Evolutionary conservation across 2,329 filamentous ascomycete genomes (phyloP), one percentile per base, ranked within the genome.

Genomic region (Aspergillus puulaauensis): DNA sequence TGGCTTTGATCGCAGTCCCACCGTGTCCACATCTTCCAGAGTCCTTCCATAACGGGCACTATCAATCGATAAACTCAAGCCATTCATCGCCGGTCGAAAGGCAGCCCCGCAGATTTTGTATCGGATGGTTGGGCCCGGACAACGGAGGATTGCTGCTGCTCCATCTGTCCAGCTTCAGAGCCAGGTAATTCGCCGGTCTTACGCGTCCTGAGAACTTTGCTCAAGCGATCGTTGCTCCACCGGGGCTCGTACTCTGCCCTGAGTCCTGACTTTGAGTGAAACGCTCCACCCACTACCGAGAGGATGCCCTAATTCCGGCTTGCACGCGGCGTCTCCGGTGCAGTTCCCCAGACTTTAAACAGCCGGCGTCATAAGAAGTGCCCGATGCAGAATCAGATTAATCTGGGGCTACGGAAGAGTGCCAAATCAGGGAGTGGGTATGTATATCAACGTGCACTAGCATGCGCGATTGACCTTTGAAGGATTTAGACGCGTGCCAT

Each of bases 361-460:
- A 12, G 37, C 9, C 8, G 41, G 45, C 41, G 51, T 45, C 15
- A 53, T 46, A 11, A 1, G 14, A 17, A 23, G 39, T 24, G 15
- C 11, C 15, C 11, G 27, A 12, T n/a, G 31, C 31, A 53, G 40
- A 19, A 24, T 23, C 24, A 17, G 15, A 17, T 41, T 21, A 46
- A 53, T 53, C 41, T 53, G 51, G 40, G 41, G 40, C 14, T 45
- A 53, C 24, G 51, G 51, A 45, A 53, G 1, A 21, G 23, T 9
- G 12, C 41, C 27, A n/a, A 37, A 45, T 31, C 8, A 6, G 40
- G 27, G 4, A 37, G 51, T n/a, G 2, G 8, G 14, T 14, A 15
- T 53, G 51, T 14, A 17, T 14, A 53, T 53, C 51, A 53, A 17
- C 21, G 3, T n/a, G n/a, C 24, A 19, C 40, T 37, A 35, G 17